Evolutionary conservation across 805 yeast genomes (phyloP), one percentile per base, ranked within the genome.

Genomic region (Kurtzmaniella cleridarum): DNA sequence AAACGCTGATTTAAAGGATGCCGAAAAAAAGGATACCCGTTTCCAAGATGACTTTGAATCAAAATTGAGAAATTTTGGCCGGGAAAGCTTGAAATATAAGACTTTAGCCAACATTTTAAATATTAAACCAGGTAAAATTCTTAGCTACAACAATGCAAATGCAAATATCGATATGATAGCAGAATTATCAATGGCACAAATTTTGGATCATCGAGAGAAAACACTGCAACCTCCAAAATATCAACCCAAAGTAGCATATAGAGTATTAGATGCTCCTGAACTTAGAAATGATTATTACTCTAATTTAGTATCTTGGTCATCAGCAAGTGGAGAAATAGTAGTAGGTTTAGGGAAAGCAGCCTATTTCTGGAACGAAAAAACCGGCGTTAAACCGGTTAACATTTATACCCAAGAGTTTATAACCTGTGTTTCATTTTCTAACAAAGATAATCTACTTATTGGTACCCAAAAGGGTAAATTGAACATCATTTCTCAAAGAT

Each of bases 281-380:
- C 57, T 87, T 38, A 63, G 82, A 43, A 81, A 85, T 55, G 95
- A 88, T 54, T 87, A 80, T 52, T 88, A 87, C 57, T 73, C 86
- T 1, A 84, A 84, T 51, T 63, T 84, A 39, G 73, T 87, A 0
- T 74, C 87, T 4, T 87, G 95, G 95, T 78, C 89, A 0, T 54
- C 53, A 6, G 48, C 48, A 12, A 59, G 76, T 1, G 69, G 68
- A 31, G 64, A 63, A 17, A 62, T 86, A 0, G 81, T 81, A 0
- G 87, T 87, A 1, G 96, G 90, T 0, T 61, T 86, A 26, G 81
- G 78, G 0, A 50, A 65, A 3, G 59, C 71, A 3, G 81, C 76
- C 0, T 84, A 76, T 53, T 51, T 79, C 24, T 87, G 95, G 93
- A 69, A 75, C 10, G 76, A 72, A 34, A 57, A 53, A 8, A 54